Evolutionary conservation across 108 stramenopile species (phyloP), one percentile per base, ranked within the genome.

Genomic region (Fragilariopsis cylindrus): DNA sequence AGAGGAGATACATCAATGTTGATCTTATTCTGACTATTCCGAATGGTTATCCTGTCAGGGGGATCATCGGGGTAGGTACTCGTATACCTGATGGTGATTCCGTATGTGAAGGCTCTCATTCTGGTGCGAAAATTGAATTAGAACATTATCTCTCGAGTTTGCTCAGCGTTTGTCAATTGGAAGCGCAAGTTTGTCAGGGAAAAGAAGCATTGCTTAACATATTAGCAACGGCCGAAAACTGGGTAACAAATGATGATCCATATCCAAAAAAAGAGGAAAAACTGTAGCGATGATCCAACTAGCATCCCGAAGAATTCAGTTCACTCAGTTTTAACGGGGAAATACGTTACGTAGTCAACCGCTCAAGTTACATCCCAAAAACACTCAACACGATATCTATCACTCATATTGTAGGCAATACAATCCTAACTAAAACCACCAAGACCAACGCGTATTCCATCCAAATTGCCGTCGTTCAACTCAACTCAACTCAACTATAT

Each of bases 161-260:
- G 42, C 15, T 63, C 43, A 43, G n/a, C 62, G 43, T 63, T 11
- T 63, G 62, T 45, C 62, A 41, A 43, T 63, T 42, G 62, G 62
- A 63, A 63, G 62, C 62, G 43, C 43, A 63, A 63, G 62, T 44
- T n/a, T 63, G 62, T 44, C 9, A 5, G 9, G 62, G 62, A 9
- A 45, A 40, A 13, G 43, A 9, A 30, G 42, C 40, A 11, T 3
- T 63, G 8, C 43, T 63, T 12, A 63, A 40, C 21, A 63, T 63
- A n/a, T 45, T 63, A 15, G 45, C 12, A 45, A 43, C 41, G 40
- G 62, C 43, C 62, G 62, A 63, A 44, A 42, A n/a, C 43, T 63
- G 62, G 62, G 42, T 43, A 3, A 7, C 0, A 7, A 63, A 63
- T 44, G 62, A 63, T 63, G 62, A 4, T 7, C 43, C 1, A 15